Conservation (phyloP, 2,329 filamentous ascomycete genomes). For the Coccinonectria pachysandricola region DNA sequence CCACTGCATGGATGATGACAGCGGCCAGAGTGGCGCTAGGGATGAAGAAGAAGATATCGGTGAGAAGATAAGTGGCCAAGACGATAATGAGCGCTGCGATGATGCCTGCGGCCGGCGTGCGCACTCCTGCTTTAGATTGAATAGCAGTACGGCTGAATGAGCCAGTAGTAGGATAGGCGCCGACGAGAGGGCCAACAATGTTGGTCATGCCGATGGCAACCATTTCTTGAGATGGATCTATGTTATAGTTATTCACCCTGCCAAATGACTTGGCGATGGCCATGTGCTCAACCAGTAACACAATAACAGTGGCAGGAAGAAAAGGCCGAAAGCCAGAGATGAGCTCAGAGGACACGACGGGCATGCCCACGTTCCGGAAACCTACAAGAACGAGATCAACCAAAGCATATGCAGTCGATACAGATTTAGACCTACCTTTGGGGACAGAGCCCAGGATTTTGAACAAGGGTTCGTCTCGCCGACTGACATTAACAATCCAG, state of each 20-base stretch:
- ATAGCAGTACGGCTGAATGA: constrained; percentile 96
- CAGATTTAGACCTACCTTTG: constrained; percentile 36
- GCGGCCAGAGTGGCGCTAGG: constrained; percentile 69
- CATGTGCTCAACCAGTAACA: constrained; percentile 94
- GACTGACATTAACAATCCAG: constrained; percentile 68
- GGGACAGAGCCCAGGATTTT: constrained; percentile 68
- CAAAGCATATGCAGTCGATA: too few relatives aligned
- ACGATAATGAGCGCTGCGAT: constrained; percentile 81
- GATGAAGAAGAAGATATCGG: constrained; percentile 89
- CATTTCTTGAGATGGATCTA: constrained; percentile 91
- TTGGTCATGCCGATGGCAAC: constrained; percentile 90
- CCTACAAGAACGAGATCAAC: constrained; percentile 37
- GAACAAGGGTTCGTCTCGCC: constrained; percentile 55
- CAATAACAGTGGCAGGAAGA: constrained; percentile 78
- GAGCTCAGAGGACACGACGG: constrained; percentile 54
- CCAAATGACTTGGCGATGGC: constrained; percentile 97
- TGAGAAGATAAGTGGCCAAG: constrained; percentile 79
- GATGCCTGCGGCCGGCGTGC: constrained; percentile 81
- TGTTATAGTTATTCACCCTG: constrained; percentile 89
- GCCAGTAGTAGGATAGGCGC: constrained; percentile 84
- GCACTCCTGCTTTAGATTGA: constrained; percentile 91
- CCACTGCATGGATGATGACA: constrained; percentile 93
- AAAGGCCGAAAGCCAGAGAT: constrained; percentile 59
- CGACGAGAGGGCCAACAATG: constrained; percentile 81
- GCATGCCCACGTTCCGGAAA: constrained; percentile 70